phyloP scores from a whole-genome alignment of 164 flowering plant species.

The Dillenia turbinata region DNA sequence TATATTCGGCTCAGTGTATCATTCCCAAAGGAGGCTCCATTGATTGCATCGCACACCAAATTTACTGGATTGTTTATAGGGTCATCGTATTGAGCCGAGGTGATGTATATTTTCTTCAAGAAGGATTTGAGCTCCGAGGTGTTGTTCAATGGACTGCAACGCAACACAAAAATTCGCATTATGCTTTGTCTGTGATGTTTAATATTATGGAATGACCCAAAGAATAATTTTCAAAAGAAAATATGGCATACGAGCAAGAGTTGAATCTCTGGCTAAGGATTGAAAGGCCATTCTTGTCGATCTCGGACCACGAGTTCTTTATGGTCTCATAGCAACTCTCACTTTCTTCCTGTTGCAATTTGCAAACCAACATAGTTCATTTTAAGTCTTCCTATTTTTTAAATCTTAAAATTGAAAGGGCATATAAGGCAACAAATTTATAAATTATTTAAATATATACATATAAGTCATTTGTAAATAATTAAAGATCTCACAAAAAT shows the following conservation, averaged over 20 bases:
- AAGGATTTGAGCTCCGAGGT: conserved; percentile 21
- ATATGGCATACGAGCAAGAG: conserved; percentile 10
- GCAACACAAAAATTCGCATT: neutral
- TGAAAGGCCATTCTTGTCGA: conserved; percentile 9
- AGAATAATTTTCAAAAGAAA: neutral
- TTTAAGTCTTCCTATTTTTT: neutral
- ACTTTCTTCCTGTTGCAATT: conserved; percentile 3
- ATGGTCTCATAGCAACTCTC: conserved; percentile 11
- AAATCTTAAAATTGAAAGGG: neutral
- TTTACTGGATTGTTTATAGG: conserved; percentile 24
- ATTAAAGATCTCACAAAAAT: too few relatives aligned
- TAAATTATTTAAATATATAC: too few relatives aligned
- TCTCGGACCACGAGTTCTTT: conserved; percentile 11
- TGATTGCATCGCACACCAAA: conserved; percentile 29
- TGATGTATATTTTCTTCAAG: conserved; percentile 12
- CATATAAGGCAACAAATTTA: too few relatives aligned
- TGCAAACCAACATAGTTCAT: neutral
- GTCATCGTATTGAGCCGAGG: conserved; percentile 31
- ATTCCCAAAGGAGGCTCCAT: conserved; percentile 20
- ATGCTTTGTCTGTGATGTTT: too few relatives aligned
- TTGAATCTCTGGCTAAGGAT: conserved; percentile 8
- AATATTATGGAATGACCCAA: neutral
- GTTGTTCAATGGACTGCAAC: conserved; percentile 21
- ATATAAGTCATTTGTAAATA: too few relatives aligned
- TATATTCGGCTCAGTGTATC: conserved; percentile 24